These are phyloP conservation scores for Pseudogymnoascus pannorum DNA, from an alignment of 2,329 filamentous ascomycete genomes.

Conservation along the genomic window DNA sequence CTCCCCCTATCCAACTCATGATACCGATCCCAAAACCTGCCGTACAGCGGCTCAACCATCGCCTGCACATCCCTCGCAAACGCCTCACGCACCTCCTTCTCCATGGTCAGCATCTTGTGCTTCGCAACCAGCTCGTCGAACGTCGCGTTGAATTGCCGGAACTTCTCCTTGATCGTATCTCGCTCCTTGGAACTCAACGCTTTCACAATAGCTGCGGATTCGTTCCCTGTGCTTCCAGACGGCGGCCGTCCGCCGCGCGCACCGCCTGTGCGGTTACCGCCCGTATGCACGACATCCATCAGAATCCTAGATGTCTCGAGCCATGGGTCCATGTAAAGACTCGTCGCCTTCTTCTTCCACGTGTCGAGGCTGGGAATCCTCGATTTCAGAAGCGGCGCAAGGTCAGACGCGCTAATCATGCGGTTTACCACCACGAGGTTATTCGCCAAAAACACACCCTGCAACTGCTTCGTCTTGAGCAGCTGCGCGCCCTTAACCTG, in stretches of 20 bases:
- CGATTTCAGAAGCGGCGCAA: constrained; percentile 62
- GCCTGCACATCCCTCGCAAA: constrained; percentile 79
- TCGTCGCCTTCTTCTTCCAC: constrained; percentile 81
- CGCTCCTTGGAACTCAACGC: constrained; percentile 82
- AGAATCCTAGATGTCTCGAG: constrained; percentile 79
- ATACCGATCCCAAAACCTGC: constrained; percentile 93
- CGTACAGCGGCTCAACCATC: constrained; percentile 90
- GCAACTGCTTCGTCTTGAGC: constrained; percentile 68
- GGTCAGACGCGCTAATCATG: constrained; percentile 73
- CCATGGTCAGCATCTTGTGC: constrained; percentile 83
- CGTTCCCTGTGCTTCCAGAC: constrained; percentile 57
- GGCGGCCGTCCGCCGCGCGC: constrained; percentile 50
- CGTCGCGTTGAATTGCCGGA: constrained; percentile 77
- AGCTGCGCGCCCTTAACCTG: constrained; percentile 66
- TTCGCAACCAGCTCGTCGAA: constrained; percentile 84
- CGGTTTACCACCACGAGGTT: constrained; percentile 77
- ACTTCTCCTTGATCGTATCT: constrained; percentile 94
- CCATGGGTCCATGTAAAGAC: constrained; percentile 78
- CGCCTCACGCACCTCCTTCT: constrained; percentile 75
- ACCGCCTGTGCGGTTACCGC: constrained; percentile 44
- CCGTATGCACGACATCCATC: constrained; percentile 84
- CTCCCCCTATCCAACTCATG: constrained; percentile 97
- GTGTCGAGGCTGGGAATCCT: constrained; percentile 63
- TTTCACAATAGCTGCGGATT: constrained; percentile 80
- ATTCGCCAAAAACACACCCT: constrained; percentile 89